Evolutionary conservation across 2,329 filamentous ascomycete genomes (phyloP).

Genomic region (Hypoxylon rubiginosum): DNA sequence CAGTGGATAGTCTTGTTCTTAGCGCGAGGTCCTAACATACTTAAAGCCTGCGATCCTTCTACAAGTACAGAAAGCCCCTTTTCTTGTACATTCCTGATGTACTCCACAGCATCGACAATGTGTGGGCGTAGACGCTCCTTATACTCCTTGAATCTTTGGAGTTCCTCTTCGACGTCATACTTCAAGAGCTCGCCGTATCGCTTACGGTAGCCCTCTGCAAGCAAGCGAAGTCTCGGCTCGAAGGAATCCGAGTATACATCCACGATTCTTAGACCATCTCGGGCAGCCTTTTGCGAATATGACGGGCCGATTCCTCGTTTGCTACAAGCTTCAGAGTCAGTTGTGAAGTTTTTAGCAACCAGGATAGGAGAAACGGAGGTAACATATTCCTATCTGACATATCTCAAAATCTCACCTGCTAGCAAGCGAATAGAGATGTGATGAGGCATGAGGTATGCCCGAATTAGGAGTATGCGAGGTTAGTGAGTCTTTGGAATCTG

Average conservation of each 20-base stretch:
- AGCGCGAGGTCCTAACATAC: neutral
- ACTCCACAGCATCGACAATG: constrained; percentile 75
- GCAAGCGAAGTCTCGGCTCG: neutral
- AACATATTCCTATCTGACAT: neutral
- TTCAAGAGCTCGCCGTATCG: constrained; percentile 75
- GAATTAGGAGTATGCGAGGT: too few relatives aligned
- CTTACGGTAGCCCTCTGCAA: constrained; percentile 66
- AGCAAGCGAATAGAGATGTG: neutral
- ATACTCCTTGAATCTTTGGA: constrained; percentile 71
- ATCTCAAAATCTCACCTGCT: neutral
- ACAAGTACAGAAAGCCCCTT: constrained; percentile 72
- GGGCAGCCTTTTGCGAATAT: constrained; percentile 69
- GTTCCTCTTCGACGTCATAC: constrained; percentile 77
- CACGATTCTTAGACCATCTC: constrained; percentile 70
- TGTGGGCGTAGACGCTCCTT: constrained; percentile 69
- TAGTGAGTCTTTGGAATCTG: neutral
- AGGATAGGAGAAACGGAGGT: neutral
- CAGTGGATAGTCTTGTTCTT: neutral
- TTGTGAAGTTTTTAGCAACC: neutral
- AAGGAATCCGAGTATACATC: neutral
- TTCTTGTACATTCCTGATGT: constrained; percentile 72
- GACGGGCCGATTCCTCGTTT: constrained; percentile 42
- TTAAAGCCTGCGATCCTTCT: constrained; percentile 74
- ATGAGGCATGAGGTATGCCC: neutral
- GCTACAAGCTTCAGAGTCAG: neutral